Conservation (phyloP, 495 filamentous ascomycete genomes). For the Penicillium salamii region DNA sequence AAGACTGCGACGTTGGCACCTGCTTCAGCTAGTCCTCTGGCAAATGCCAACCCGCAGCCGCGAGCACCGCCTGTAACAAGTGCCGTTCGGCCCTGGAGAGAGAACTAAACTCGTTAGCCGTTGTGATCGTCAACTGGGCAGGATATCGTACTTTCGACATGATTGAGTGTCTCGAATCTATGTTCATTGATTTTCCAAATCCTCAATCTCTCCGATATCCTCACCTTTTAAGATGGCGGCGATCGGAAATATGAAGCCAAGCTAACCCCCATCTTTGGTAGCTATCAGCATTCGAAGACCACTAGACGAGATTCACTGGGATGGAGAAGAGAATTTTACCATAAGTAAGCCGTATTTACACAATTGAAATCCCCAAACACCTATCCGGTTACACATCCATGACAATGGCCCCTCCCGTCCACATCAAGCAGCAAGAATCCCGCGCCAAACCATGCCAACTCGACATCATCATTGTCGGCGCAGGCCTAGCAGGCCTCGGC, state of each 20-base stretch:
- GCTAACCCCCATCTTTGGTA: conserved; percentile 20
- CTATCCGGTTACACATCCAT: not conserved
- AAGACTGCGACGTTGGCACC: conserved; percentile 79
- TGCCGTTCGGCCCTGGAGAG: conserved; percentile 60
- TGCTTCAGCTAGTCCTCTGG: conserved; percentile 74
- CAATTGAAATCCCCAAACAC: not conserved
- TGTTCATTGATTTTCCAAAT: no score
- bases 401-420: conserved; percentile 20
- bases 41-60: conserved; percentile 78
- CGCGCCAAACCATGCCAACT: conserved; percentile 15
- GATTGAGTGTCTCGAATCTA: no score
- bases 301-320: not conserved
- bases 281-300: not conserved
- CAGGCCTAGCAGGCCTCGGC: conserved; percentile 62
- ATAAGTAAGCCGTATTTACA: not conserved
- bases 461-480: conserved; percentile 54
- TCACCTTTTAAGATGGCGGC: conserved; percentile 7
- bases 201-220: conserved; percentile 1
- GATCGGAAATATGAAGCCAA: not conserved
- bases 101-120: conserved; percentile 28
- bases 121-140: not conserved
- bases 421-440: conserved; percentile 15
- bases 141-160: conserved; percentile 13
- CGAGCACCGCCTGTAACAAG: conserved; percentile 79
- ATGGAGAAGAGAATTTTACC: not conserved